phyloP scores from a whole-genome alignment of 139 green algal genomes.

The Chlamydomonas eustigma region DNA sequence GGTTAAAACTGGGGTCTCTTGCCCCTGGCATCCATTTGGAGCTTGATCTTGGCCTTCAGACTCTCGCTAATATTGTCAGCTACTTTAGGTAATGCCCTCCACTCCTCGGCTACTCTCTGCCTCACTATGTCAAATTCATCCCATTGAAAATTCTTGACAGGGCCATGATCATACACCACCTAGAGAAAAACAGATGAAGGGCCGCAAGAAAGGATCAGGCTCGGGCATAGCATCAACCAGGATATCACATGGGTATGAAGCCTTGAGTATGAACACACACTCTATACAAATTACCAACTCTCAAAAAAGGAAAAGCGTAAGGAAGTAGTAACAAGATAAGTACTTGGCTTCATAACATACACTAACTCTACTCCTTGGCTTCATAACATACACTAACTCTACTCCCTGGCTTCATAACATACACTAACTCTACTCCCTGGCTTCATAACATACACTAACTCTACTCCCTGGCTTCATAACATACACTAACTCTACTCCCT shows the following conservation, averaged over 20 bases:
- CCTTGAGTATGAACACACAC: too few relatives aligned
- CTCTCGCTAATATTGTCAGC: constrained; percentile 50
- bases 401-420: background rate
- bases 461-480: too few relatives aligned
- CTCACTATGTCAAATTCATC: constrained; percentile 62
- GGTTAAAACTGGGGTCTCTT: constrained; percentile 24
- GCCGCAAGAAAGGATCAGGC: background rate
- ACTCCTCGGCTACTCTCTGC: constrained; percentile 57
- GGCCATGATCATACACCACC: constrained; percentile 70
- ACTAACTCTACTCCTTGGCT: too few relatives aligned
- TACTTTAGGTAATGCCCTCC: constrained; percentile 53
- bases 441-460: too few relatives aligned
- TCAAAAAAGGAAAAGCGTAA: background rate
- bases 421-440: background rate
- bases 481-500: too few relatives aligned
- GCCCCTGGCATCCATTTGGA: constrained; percentile 32
- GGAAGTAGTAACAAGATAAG: too few relatives aligned
- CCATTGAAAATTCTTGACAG: constrained; percentile 56
- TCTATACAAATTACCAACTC: constrained; percentile 5
- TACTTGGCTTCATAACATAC: too few relatives aligned
- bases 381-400: background rate
- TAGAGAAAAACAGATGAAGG: constrained; percentile 3
- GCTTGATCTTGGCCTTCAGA: constrained; percentile 59
- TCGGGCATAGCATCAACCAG: background rate
- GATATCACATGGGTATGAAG: background rate